These are phyloP conservation scores for Fistulinella staudtii DNA, from an alignment of 1,284 basidiomycete species.

Conservation along the genomic window DNA sequence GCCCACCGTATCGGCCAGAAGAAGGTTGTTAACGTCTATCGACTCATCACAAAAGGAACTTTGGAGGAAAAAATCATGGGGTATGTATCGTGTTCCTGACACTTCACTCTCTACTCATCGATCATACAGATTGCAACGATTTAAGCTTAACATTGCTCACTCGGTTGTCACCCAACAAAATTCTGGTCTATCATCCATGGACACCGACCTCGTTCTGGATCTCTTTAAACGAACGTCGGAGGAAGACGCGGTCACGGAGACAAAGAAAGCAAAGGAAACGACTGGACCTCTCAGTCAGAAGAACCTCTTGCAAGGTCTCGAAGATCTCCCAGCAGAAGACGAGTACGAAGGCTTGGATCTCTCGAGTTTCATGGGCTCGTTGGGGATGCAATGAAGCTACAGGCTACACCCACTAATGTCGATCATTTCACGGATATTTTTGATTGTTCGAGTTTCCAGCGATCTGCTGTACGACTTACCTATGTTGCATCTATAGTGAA, in stretches of 20 bases:
- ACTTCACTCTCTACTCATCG: conserved; percentile 16
- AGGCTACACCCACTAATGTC: not conserved
- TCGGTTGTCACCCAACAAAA: conserved; percentile 98
- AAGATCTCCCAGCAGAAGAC: conserved; percentile 85
- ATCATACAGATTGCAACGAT: conserved; percentile 79
- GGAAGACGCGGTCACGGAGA: conserved; percentile 54
- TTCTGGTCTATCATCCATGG: conserved; percentile 90
- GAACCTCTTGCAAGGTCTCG: conserved; percentile 80
- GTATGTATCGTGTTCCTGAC: conserved; percentile 42
- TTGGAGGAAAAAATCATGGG: conserved; percentile 99
- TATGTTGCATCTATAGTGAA: conserved; percentile 34
- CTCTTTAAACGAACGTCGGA: conserved; percentile 84
- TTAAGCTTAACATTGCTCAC: conserved; percentile 98
- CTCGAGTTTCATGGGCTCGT: conserved; percentile 78
- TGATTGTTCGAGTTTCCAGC: conserved; percentile 10
- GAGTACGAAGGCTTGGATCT: conserved; percentile 87
- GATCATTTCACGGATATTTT: conserved; percentile 21
- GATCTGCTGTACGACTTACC: conserved; percentile 26
- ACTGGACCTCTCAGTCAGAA: conserved; percentile 61
- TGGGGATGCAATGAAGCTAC: conserved; percentile 39
- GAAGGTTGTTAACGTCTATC: conserved; percentile 98
- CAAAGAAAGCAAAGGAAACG: conserved; percentile 54
- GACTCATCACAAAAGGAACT: conserved; percentile 94
- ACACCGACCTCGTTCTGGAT: conserved; percentile 95
- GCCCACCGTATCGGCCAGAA: conserved; percentile 98